Evolutionary conservation across 164 flowering plant genomes (phyloP), one percentile per base, ranked within the genome.

Genomic region (Vitis labrusca): DNA sequence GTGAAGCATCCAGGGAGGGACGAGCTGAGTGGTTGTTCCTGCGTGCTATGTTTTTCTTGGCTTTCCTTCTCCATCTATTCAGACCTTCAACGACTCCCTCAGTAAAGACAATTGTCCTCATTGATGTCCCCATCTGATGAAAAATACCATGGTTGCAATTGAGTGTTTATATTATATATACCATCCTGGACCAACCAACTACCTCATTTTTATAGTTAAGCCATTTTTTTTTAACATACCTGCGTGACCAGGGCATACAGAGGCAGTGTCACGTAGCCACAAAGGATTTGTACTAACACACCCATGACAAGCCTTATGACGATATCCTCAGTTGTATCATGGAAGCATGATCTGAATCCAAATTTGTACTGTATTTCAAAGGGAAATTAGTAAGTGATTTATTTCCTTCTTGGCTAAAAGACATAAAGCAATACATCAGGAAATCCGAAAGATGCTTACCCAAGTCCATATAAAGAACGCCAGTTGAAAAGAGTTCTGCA

Each of bases 401-500:
- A 30, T 59, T 48, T 48, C 3, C 3, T 12, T 8, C 14, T 37
- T 14, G 9, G 37, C 6, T 32, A 9, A 15, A 32, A 14, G 16
- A 32, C 16, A 23, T 23, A 19, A 6, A 13, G 50, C 3, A 0
- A 64, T 9, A 4, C 19, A 63, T 66, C 15, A 8, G 27, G 44
- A 47, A 6, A 30, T 3, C 27, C 9, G 14, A 29, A 13, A 47
- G 12, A 56, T 64, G 65, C 85, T 30, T 77, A 89, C 97, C 88
- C 88, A 87, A 73, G 84, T 84, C 93, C 93, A 88, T 50, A 83
- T 49, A 71, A 91, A 88, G 80, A 88, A 86, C 66, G 91, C 90
- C 68, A 90, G 61, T 59, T 90, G 92, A 73, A 90, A 90, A 44
- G 92, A 83, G 77, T 91, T 91, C 93, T 90, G 89, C 79, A 81